phyloP scores from a whole-genome alignment of 2,329 filamentous ascomycete species.

The Aspergillus flavus region DNA sequence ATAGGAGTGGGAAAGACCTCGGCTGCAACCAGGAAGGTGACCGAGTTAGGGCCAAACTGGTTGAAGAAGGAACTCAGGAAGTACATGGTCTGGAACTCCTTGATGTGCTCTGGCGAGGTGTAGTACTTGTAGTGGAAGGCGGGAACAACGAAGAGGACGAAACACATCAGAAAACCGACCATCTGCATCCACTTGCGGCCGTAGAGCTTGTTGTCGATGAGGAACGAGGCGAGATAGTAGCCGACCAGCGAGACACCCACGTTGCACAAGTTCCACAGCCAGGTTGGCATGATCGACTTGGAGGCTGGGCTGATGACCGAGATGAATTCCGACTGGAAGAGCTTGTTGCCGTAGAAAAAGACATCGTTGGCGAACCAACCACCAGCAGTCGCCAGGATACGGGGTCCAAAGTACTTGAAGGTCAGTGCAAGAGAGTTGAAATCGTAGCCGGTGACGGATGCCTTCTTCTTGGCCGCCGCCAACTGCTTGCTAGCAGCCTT shows the following conservation, averaged over 20 bases:
- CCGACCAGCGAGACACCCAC: constrained; percentile 81
- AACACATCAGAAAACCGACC: constrained; percentile 87
- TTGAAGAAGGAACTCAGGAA: constrained; percentile 98
- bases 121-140: constrained; percentile 89
- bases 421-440: constrained; percentile 77
- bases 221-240: constrained; percentile 85
- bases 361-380: constrained; percentile 97
- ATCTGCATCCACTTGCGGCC: constrained; percentile 97
- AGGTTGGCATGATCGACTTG: constrained; percentile 77
- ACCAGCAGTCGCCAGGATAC: constrained; percentile 81
- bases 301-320: constrained; percentile 71
- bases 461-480: constrained; percentile 78
- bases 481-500: constrained; percentile 82
- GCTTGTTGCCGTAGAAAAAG: constrained; percentile 99
- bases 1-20: constrained; percentile 96
- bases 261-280: constrained; percentile 93
- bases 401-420: constrained; percentile 80
- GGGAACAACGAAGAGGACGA: constrained; percentile 89
- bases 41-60: constrained; percentile 94
- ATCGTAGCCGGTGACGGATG: constrained; percentile 89
- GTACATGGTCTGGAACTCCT: constrained; percentile 97
- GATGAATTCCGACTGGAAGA: constrained; percentile 93
- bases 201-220: constrained; percentile 96
- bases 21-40: constrained; percentile 93
- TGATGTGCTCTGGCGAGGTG: constrained; percentile 69